These are phyloP conservation scores for Nakazawaea wyomingensis DNA, from an alignment of 805 yeast genomes.

Conservation along the genomic window DNA sequence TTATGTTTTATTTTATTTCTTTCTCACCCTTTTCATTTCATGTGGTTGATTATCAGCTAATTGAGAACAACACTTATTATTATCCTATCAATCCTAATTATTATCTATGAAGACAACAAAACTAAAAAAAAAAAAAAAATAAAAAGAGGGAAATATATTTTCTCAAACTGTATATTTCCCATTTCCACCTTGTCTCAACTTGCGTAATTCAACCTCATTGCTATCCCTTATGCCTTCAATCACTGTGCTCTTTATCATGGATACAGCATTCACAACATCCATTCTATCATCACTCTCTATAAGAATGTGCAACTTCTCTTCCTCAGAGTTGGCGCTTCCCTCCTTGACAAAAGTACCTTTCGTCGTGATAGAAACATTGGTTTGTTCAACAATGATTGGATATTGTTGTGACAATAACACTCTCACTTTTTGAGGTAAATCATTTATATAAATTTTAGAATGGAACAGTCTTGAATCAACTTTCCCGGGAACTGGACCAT, in stretches of 20 bases:
- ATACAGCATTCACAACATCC: constrained; percentile 56
- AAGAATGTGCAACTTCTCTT: constrained; percentile 69
- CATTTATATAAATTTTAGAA: constrained; percentile 74
- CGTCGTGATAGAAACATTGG: constrained; percentile 72
- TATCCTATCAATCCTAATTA: too few relatives aligned
- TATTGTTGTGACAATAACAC: constrained; percentile 69
- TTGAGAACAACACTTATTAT: too few relatives aligned
- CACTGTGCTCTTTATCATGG: constrained; percentile 47
- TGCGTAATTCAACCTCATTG: constrained; percentile 35
- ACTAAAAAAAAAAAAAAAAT: too few relatives aligned
- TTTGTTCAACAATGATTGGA: constrained; percentile 61
- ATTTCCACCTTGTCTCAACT: constrained; percentile 23
- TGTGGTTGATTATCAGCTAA: too few relatives aligned
- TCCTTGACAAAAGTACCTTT: constrained; percentile 72
- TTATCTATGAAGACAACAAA: too few relatives aligned
- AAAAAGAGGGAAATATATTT: too few relatives aligned
- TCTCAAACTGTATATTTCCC: constrained; percentile 48
- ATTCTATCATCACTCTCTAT: constrained; percentile 69
- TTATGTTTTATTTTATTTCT: too few relatives aligned
- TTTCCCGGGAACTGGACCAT: constrained; percentile 13
- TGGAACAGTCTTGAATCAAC: constrained; percentile 33
- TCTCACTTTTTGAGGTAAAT: constrained; percentile 74
- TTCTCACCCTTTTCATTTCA: too few relatives aligned
- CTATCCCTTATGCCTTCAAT: constrained; percentile 51
- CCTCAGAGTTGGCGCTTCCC: constrained; percentile 40